phyloP scores from a whole-genome alignment of 257 asterid genomes.

The Solanum ahanhuiri region DNA sequence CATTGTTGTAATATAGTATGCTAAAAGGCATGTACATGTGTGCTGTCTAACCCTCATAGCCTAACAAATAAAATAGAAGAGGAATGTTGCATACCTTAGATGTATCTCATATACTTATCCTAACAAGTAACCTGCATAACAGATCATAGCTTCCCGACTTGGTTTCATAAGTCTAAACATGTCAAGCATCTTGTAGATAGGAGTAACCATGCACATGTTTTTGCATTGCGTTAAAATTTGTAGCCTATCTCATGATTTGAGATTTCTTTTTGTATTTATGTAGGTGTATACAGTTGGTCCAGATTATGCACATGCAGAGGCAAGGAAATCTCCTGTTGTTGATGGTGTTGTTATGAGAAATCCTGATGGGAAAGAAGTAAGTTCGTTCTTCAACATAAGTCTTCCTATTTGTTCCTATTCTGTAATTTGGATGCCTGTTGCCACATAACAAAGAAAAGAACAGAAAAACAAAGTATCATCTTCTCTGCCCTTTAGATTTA shows the following conservation, averaged over 20 bases:
- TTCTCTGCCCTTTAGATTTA: background rate
- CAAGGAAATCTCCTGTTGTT: conserved; percentile 98
- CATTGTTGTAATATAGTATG: background rate
- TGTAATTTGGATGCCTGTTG: background rate
- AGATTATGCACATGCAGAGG: conserved; percentile 99
- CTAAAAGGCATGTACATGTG: background rate
- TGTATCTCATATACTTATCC: background rate
- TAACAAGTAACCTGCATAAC: background rate
- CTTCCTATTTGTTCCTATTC: background rate
- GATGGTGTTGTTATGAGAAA: conserved; percentile 99
- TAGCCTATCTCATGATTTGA: background rate
- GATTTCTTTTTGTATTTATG: background rate
- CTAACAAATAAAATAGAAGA: background rate
- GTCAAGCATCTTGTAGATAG: background rate
- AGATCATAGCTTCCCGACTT: background rate
- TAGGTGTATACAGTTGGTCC: conserved; percentile 98
- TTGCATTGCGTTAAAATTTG: background rate
- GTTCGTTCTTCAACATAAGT: conserved; percentile 8
- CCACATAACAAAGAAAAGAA: background rate
- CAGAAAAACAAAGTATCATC: background rate
- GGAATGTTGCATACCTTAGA: background rate
- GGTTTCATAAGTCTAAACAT: background rate
- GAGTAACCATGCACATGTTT: background rate
- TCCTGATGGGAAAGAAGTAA: conserved; percentile 96
- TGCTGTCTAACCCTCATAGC: background rate